Base-by-base conservation (phyloP, 2,329 filamentous ascomycete species). In the Thelonectria discophora region DNA sequence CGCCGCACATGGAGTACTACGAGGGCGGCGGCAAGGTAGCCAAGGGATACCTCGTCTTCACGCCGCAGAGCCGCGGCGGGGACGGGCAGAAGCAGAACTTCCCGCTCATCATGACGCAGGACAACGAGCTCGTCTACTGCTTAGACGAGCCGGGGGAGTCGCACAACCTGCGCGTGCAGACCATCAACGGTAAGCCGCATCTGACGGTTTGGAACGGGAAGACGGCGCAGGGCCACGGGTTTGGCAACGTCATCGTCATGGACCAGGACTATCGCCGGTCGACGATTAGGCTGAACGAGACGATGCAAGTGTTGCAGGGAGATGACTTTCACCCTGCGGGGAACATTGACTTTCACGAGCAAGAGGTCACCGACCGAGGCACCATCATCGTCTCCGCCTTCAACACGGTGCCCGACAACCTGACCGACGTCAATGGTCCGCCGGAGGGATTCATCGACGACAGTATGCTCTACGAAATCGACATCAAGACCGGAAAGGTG, bases 401-500 rank as follows among this genome's bases (percentile, higher is more conserved):
- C 30, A 74, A 72, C 49, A 65, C 56, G 1, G 73, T 65, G 0
- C n/a, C 13, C 2, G 57, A 45, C 2, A 64, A 74, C 21, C 62
- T 74, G 0, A 54, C 63, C 0, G 5, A n/a, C 0, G 48, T 72
- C 11, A 69, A 71, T 1, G 72, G 72, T 0, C 39, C 37, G 2
- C n/a, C 18, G 3, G 24, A 62, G 0, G 70, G 65, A 0, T 72
- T 50, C 13, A 55, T 74, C 1, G 20, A 53, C 0, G 77, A 81
- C 61, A 72, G 70, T 18, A 58, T 79, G 34, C 74, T 81, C 55
- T 79, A 75, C 57, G 79, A 81, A 60, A 70, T 82, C n/a, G 78
- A 81, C 45, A 68, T 79, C 9, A 69, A 72, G 34, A 80, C 78
- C 0, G 71, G 73, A 24, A 68, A 79, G 21, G 65, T 81, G 2